Evolutionary conservation across 352 stramenopile species (phyloP).

Genomic region (Thalassiosira gravida): DNA sequence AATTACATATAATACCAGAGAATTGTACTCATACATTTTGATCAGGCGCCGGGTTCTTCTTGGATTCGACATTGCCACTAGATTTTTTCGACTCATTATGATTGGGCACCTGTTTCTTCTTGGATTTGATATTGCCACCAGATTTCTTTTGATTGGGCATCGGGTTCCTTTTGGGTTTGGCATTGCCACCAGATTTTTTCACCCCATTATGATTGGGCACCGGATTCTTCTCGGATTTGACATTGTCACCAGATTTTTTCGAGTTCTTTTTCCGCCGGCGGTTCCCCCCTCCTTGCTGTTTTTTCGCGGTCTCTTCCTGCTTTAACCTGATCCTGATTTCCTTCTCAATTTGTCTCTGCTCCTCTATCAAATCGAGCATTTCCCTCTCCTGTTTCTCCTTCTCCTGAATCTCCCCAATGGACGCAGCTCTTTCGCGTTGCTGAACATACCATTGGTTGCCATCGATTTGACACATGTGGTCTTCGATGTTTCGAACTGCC

Average conservation of each 20-base stretch:
- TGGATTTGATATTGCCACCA: background rate
- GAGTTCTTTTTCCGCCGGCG: conserved; percentile 22
- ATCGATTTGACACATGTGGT: conserved; percentile 56
- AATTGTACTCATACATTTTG: too few species aligned
- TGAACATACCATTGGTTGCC: conserved; percentile 77
- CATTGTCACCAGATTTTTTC: too few species aligned
- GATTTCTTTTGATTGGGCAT: conserved; percentile 6
- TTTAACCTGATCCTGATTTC: conserved; percentile 49
- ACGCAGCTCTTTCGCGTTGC: conserved; percentile 73
- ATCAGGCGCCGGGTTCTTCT: background rate
- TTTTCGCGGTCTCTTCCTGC: conserved; percentile 31
- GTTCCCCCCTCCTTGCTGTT: conserved; percentile 16
- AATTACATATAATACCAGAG: too few species aligned
- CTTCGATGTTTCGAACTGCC: conserved; percentile 62
- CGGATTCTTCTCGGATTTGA: too few species aligned
- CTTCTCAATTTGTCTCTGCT: conserved; percentile 78
- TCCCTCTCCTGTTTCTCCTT: conserved; percentile 63
- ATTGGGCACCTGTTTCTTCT: background rate
- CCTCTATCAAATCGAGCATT: conserved; percentile 67
- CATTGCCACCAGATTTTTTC: background rate
- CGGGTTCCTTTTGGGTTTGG: conserved; percentile 8
- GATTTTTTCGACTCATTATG: conserved; percentile 3
- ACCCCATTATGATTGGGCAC: too few species aligned
- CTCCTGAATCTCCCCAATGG: conserved; percentile 78
- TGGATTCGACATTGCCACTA: background rate